phyloP scores from a whole-genome alignment of 192 early-diverging fungal species.

The Borealophlyctis nickersoniae region DNA sequence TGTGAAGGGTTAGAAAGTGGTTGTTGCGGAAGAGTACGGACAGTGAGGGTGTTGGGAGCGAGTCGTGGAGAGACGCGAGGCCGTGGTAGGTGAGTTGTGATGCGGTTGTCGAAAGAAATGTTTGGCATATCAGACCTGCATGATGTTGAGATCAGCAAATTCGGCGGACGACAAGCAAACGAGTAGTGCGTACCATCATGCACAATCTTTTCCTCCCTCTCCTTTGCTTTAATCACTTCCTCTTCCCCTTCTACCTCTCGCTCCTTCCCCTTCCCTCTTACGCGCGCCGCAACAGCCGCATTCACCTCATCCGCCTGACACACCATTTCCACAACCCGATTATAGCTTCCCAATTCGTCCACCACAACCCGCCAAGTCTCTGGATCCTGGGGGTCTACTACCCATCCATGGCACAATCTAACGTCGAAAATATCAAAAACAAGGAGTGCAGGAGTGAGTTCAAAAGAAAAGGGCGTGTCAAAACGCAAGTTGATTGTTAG shows the following conservation, averaged over 20 bases:
- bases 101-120: slow-evolving; percentile 71
- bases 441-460: slow-evolving; percentile 56
- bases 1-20: slow-evolving; percentile 54
- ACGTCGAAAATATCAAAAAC: slow-evolving; percentile 81
- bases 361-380: slow-evolving; percentile 56
- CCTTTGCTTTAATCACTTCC: not conserved
- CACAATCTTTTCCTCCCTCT: slow-evolving; percentile 3
- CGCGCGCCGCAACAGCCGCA: not conserved
- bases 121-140: slow-evolving; percentile 53
- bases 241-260: slow-evolving; percentile 2
- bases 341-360: slow-evolving; percentile 64
- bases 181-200: too few species aligned
- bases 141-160: too few species aligned
- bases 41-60: slow-evolving; percentile 54
- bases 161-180: too few species aligned
- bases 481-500: slow-evolving; percentile 88
- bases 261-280: not conserved
- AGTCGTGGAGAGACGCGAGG: slow-evolving; percentile 60
- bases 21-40: slow-evolving; percentile 93
- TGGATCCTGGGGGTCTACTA: slow-evolving; percentile 64
- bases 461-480: slow-evolving; percentile 72
- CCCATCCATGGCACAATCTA: slow-evolving; percentile 87
- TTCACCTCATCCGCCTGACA: slow-evolving; percentile 53
- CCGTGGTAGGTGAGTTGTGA: slow-evolving; percentile 86
- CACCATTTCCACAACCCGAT: slow-evolving; percentile 75